These are phyloP conservation scores for Plasmodium knowlesi DNA, from an alignment of 169 alveolate genomes.

Conservation along the genomic window DNA sequence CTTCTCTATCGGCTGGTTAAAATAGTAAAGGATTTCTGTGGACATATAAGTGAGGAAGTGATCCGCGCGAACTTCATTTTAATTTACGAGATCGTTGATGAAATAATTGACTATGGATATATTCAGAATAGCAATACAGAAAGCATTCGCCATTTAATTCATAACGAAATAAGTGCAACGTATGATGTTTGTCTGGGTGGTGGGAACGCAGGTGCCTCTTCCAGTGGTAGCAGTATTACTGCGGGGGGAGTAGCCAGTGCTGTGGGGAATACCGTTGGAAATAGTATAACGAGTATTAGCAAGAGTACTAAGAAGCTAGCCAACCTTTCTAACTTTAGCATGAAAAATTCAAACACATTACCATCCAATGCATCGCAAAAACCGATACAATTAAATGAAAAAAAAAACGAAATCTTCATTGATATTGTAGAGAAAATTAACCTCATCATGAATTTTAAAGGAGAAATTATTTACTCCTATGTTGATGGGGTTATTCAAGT, in stretches of 20 bases:
- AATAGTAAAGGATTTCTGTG: constrained; percentile 95
- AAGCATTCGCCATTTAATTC: constrained; percentile 88
- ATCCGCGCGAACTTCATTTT: constrained; percentile 95
- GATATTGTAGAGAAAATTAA: constrained; percentile 82
- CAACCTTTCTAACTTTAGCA: constrained; percentile 22
- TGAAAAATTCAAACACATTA: constrained; percentile 79
- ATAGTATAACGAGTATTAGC: not conserved
- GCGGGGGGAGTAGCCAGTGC: not conserved
- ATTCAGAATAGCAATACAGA: constrained; percentile 96
- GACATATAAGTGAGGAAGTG: constrained; percentile 97
- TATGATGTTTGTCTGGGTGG: not conserved
- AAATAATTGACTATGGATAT: constrained; percentile 95
- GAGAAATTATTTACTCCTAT: constrained; percentile 89
- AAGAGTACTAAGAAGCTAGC: constrained; percentile 1
- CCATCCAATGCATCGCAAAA: constrained; percentile 87
- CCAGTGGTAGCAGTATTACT: not conserved
- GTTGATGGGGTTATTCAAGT: constrained; percentile 94
- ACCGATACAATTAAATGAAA: constrained; percentile 78
- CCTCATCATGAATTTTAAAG: constrained; percentile 91
- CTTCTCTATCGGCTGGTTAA: constrained; percentile 90
- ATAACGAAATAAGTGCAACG: constrained; percentile 57
- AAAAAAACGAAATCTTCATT: constrained; percentile 77
- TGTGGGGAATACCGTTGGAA: not conserved
- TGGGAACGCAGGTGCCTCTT: not conserved
- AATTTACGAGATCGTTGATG: constrained; percentile 97